Evolutionary conservation across 1,284 basidiomycete species (phyloP), one percentile per base, ranked within the genome.

Genomic region (Violaceomyces palustris): DNA sequence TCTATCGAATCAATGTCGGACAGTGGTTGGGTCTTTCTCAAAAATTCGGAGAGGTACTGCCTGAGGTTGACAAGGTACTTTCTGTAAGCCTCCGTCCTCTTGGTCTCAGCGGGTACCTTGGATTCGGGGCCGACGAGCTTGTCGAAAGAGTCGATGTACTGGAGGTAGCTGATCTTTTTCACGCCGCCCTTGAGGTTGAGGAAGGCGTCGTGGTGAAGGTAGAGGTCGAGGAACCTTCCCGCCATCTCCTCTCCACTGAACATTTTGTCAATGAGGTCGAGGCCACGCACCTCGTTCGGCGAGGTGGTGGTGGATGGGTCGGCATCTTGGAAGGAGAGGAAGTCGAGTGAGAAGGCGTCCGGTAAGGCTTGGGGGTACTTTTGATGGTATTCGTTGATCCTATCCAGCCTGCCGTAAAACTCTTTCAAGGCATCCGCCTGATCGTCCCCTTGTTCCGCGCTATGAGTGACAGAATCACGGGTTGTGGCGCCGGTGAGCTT

Each of bases 301-400:
- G n/a, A n/a, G n/a, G n/a, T n/a, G n/a, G n/a, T n/a, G n/a, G n/a
- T n/a, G n/a, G n/a, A n/a, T n/a, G n/a, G n/a, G 23, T 52, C 32
- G n/a, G 59, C 63, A 11, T 44, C 36, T n/a, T n/a, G n/a, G n/a
- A n/a, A n/a, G n/a, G n/a, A n/a, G n/a, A n/a, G n/a, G 32, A 71
- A 64, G 49, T 74, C 69, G 36, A 74, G 44, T 7, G 50, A 35
- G 37, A 71, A 61, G 29, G 58, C 55, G 18, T 65, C 62, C 1
- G 51, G 59, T 5, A 75, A 88, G 83, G 60, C 84, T 82, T 72
- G 83, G 75, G 89, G 90, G 79, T 97, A 94, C 78, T 88, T 90
- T 74, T 81, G 81, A 79, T 97, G 86, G 80, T 96, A 90, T 69
- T 93, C 90, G 77, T 91, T 88, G 74, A 98, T 83, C 79, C 86